Evolutionary conservation across 805 yeast species (phyloP), one percentile per base, ranked within the genome.

Genomic region (Scheffersomyces ergatensis): DNA sequence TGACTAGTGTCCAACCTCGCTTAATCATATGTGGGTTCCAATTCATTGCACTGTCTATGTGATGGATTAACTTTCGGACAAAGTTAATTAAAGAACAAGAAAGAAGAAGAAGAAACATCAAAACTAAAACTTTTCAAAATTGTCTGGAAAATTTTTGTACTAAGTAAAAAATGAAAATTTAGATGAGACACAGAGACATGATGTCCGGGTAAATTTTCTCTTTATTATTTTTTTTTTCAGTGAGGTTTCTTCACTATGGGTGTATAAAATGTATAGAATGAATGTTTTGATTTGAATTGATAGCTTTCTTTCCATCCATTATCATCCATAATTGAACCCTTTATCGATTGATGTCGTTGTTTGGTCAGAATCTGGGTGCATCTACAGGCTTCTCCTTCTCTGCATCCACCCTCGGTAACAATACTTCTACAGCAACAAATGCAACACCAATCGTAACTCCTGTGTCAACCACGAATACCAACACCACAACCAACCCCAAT

Each of bases 51-150:
- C 85, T 80, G 85, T 80, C 85, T 79, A 63, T 63, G 81, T 72
- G 80, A 76, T 70, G 83, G 84, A 76, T 67, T 59, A 29, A 72
- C 70, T 74, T 77, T 78, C 76, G 83, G 83, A 80, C 82, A 79
- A 78, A 78, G 83, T 77, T 60, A 61, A 58, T 47, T 49, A 57
- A 48, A 50, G 54, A 55, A 50, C 48, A 36, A 23, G 21, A 31
- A 33, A 38, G 30, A 23, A 30, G 26, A 38, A 36, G 21, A 20
- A n/a, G n/a, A n/a, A n/a, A n/a, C n/a, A n/a, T n/a, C n/a, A n/a
- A n/a, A n/a, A n/a, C n/a, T n/a, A n/a, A n/a, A n/a, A n/a, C n/a
- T n/a, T n/a, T n/a, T n/a, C n/a, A n/a, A n/a, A n/a, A n/a, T n/a
- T n/a, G n/a, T n/a, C n/a, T n/a, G n/a, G n/a, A n/a, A 21, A 21